Percentiles rank a stretch among this genome's conserved stretches.
Evolutionary conservation across 371 early-diverging fungal species (phyloP).

Genomic region (Batrachochytrium dendrobatidis): DNA sequence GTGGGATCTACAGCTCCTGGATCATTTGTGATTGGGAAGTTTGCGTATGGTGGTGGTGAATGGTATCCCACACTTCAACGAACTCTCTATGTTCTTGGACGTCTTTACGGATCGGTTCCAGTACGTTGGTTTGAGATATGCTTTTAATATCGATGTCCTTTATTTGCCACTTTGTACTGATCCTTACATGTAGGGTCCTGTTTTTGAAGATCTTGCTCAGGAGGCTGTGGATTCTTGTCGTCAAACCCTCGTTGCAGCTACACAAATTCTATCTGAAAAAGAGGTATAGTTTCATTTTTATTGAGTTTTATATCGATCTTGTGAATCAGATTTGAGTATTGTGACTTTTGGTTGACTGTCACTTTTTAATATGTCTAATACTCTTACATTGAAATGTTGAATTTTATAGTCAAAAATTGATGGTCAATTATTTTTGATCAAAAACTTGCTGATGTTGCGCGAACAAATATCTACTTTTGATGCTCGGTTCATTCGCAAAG

Average conservation of each 20-base stretch:
- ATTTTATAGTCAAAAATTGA: constrained; percentile 60
- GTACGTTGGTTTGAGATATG: constrained; percentile 28
- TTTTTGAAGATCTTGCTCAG: constrained; percentile 78
- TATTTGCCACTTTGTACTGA: background rate
- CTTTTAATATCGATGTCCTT: background rate
- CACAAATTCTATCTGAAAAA: constrained; percentile 35
- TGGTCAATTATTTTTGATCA: constrained; percentile 71
- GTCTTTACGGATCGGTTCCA: constrained; percentile 67
- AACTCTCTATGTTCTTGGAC: constrained; percentile 71
- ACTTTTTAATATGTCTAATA: background rate
- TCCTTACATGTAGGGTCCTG: constrained; percentile 38
- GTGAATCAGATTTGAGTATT: background rate
- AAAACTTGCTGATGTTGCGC: constrained; percentile 69
- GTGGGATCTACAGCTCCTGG: background rate
- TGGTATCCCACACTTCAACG: constrained; percentile 78
- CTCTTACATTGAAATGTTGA: no score
- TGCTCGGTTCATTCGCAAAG: constrained; percentile 59
- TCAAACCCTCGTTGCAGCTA: constrained; percentile 46
- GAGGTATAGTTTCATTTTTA: constrained; percentile 10
- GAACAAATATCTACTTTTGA: constrained; percentile 75
- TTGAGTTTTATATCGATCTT: background rate
- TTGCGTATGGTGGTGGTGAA: constrained; percentile 47
- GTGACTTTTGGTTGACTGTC: background rate
- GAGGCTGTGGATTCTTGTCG: constrained; percentile 70
- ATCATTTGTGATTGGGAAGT: constrained; percentile 18